Evolutionary conservation across 2,329 filamentous ascomycete genomes (phyloP), one percentile per base, ranked within the genome.

Genomic region (Apiospora hydei): DNA sequence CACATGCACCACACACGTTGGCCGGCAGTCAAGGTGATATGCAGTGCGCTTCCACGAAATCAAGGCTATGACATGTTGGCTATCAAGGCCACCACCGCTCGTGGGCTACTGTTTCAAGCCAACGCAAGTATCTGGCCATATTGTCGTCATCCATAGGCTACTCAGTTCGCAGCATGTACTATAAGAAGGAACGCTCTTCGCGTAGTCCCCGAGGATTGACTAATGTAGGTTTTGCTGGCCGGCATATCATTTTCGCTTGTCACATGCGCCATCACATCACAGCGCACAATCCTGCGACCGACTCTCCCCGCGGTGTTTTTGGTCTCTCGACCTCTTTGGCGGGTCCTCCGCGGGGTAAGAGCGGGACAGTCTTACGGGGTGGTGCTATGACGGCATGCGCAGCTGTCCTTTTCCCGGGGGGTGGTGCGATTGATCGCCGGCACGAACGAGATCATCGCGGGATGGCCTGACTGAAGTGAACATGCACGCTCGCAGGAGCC

Each of bases 351-450:
- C 57, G 57, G 53, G 57, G 57, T 38, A 41, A 38, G 57, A n/a
- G 57, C 57, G 57, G 57, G 38, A 41, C 57, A 41, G 51, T 64
- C 57, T 64, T n/a, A 38, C 57, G 57, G 57, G 57, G 57, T 64
- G 57, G 57, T 64, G 57, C 57, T 41, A 41, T 64, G 57, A 64
- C 34, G 57, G 34, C 57, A 64, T 38, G 34, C 18, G 57, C 30
- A 64, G 34, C 53, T 18, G 11, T 6, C 14, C 34, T 18, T 64
- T 41, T 34, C 34, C 30, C 46, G 57, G 57, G 21, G 57, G 41
- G 34, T 41, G 30, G 57, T 64, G 57, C 34, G 30, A 64, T 41
- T 21, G 16, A 10, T 41, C n/a, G 57, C 41, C 24, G 57, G 41
- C 34, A 41, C 57, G 34, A 38, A n/a, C 30, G 57, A 41, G 34